Base-by-base conservation (phyloP, 768 basidiomycete species). In the Suillus fuscotomentosus region DNA sequence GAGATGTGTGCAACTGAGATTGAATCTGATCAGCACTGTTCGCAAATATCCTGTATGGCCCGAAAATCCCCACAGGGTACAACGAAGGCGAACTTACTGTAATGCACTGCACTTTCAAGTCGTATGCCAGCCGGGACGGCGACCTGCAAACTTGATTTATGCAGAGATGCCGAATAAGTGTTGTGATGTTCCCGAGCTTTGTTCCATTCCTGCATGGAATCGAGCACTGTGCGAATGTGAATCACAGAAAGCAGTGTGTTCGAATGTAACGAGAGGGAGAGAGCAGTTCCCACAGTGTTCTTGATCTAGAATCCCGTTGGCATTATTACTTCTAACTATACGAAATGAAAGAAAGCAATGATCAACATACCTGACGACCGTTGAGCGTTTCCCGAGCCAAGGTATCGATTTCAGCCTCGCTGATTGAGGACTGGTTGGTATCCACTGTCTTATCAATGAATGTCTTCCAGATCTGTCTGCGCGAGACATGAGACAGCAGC, bases 401-500 rank as follows among this genome's bases (percentile, higher is more conserved):
- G 5, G 54, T 8, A 55, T 55, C 20, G n/a, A 55, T 55, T 20
- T 55, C 34, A 22, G 34, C 54, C 10, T 55, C 31, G 20, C 24
- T 22, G 43, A 55, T 11, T 11, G n/a, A 7, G 17, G 42, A 42
- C 42, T 17, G 42, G 9, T 3, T 20, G 8, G 43, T 11, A 20
- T 7, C 11, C 20, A 11, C 5, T 6, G 54, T 55, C 8, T n/a
- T 55, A 34, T 13, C 11, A 5, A 55, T 55, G n/a, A 55, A 55
- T 5, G 54, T 55, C n/a, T 55, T 55, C 54, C 34, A 36, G 10
- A 55, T 55, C 27, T 55, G 34, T 20, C 34, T 55, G 11, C 54
- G 75, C 5, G 78, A 67, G 4, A 59, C 63, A 34, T 42, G 62
- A 31, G 66, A 69, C 20, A 79, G 70, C 11, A 74, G 72, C 5